Evolutionary conservation across 257 asterid genomes (phyloP), one percentile per base, ranked within the genome.

Genomic region (Verbascum thapsus): DNA sequence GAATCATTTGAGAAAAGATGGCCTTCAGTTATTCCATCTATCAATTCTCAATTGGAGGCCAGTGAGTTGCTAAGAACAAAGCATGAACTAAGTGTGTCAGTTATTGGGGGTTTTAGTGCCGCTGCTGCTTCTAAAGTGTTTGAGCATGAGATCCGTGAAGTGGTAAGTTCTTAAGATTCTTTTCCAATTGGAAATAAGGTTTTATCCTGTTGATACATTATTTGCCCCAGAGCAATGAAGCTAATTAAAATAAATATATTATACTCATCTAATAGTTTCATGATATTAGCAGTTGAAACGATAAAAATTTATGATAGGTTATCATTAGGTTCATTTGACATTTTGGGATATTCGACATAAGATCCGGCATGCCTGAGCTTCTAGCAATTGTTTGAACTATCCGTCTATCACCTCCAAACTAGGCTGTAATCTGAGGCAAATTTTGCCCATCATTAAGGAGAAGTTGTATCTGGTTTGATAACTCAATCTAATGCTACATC

Each of bases 141-240:
- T 18, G 98, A 94, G 67, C 96, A 88, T 81, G 96, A 90, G 82
- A 88, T 94, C 53, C 95, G 98, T 52, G 95, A 94, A 94, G 87
- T 70, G 78, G 98, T 86, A 66, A 73, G 82, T 67, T 52, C 69
- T 50, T 68, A 61, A 52, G 41, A 63, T 37, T 23, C 58, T 52
- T 67, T 68, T 53, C 49, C 30, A 43, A 44, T 61, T 20, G 37
- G 16, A 58, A 53, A 45, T 20, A 54, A 7, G 58, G 43, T n/a
- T 61, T 71, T 1, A 10, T 55, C 62, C 17, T 42, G 15, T 47
- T 61, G 38, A 39, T 60, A 19, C 48, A 45, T 54, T 38, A 32
- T 43, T 54, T 47, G 70, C 26, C 22, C 53, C 48, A 42, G 20
- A 11, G 13, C 30, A 53, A 12, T 20, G 53, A 34, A 66, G 58